A percentile compares a stretch with the other conserved stretches of the same genome.
Conservation (phyloP, 352 stramenopile genomes). For the Phytopythium cucurbitacearum region DNA sequence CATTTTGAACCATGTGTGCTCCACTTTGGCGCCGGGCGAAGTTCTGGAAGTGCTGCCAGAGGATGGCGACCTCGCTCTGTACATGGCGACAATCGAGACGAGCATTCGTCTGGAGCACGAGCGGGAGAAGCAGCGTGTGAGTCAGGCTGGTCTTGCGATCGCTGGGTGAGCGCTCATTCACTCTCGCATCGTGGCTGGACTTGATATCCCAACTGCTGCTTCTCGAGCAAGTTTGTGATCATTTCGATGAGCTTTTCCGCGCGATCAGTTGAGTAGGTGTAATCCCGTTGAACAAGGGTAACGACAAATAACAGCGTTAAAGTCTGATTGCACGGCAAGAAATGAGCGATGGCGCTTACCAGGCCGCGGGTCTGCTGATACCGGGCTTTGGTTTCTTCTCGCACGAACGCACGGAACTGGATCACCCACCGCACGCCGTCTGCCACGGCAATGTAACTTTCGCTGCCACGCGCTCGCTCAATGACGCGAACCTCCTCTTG, state of each 20-base stretch:
- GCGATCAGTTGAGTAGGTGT: no score
- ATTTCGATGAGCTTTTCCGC: conserved; percentile 30
- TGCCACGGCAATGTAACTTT: conserved; percentile 43
- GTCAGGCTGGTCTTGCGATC: conserved; percentile 12
- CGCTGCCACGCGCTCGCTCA: conserved; percentile 40
- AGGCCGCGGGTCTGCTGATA: conserved; percentile 44
- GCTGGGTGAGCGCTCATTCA: conserved; percentile 7
- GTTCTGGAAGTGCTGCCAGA: conserved; percentile 75
- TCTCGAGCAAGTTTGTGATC: conserved; percentile 61
- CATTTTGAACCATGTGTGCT: conserved; percentile 66
- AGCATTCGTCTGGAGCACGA: conserved; percentile 47
- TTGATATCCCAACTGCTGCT: conserved; percentile 11
- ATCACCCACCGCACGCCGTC: conserved; percentile 48
- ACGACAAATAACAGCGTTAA: not conserved
- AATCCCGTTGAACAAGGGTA: not conserved
- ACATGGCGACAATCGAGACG: conserved; percentile 71
- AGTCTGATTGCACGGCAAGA: not conserved
- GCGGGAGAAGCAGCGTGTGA: conserved; percentile 23
- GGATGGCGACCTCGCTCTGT: conserved; percentile 65
- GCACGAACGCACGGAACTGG: conserved; percentile 55
- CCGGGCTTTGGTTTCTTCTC: conserved; percentile 30
- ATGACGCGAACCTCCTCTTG: conserved; percentile 48
- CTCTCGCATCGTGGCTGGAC: not conserved
- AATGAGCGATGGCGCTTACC: conserved; percentile 15
- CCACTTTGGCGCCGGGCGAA: conserved; percentile 69